Evolutionary conservation across 495 filamentous ascomycete genomes (phyloP).

Genomic region (Hypomontagnella monticulosa): DNA sequence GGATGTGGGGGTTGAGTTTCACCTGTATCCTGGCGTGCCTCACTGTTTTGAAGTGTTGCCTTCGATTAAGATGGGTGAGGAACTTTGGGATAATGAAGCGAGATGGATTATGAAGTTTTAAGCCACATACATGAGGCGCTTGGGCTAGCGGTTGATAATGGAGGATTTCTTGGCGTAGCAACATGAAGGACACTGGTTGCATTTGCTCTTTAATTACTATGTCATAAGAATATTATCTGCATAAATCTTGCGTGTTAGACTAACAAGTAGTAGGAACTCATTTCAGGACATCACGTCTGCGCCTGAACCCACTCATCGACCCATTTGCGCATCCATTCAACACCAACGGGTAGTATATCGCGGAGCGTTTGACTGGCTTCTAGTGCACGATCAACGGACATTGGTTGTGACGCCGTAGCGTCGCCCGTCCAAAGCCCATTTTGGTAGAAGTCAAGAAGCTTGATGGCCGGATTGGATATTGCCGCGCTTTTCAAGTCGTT

Average conservation of each 20-base stretch:
- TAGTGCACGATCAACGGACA: constrained; percentile 11
- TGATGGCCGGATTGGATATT: constrained; percentile 16
- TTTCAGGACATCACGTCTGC: background rate
- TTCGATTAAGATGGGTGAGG: constrained; percentile 4
- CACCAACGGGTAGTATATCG: constrained; percentile 21
- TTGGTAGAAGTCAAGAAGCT: constrained; percentile 21
- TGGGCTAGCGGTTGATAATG: background rate
- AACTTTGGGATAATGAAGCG: constrained; percentile 9
- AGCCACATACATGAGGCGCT: too few species aligned
- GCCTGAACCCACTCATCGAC: constrained; percentile 37
- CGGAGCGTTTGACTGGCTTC: constrained; percentile 19
- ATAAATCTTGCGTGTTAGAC: too few species aligned
- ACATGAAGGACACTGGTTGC: too few species aligned
- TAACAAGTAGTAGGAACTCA: too few species aligned
- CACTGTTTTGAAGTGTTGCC: constrained; percentile 54
- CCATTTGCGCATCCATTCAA: constrained; percentile 32
- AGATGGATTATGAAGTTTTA: constrained; percentile 16
- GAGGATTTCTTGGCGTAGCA: too few species aligned
- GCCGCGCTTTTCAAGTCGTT: background rate
- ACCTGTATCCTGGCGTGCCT: constrained; percentile 60
- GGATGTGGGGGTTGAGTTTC: constrained; percentile 58
- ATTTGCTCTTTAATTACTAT: too few species aligned
- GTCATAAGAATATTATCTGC: too few species aligned
- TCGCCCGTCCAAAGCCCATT: constrained; percentile 16
- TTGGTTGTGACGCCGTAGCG: background rate